Evolutionary conservation across 2,329 filamentous ascomycete species (phyloP).

Genomic region (Colletotrichum noveboracense): DNA sequence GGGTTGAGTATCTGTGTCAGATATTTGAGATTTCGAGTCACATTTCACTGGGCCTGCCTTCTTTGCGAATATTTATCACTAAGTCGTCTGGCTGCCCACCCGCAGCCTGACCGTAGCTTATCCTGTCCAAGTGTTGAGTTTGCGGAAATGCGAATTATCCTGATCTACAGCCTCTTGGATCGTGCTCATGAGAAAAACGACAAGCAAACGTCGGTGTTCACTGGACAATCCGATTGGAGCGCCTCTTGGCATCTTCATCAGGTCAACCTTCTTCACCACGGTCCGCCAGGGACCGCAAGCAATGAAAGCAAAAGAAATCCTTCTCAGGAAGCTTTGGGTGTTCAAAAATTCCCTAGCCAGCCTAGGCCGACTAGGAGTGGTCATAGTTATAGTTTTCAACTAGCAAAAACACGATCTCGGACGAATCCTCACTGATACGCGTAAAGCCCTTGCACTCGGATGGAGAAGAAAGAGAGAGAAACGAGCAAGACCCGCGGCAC

Average conservation of each 20-base stretch:
- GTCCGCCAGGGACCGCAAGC: conserved; percentile 42
- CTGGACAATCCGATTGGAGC: not conserved
- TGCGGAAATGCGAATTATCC: not conserved
- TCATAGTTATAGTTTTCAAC: conserved; percentile 85
- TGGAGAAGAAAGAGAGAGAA: conserved; percentile 49
- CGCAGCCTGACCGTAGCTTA: not conserved
- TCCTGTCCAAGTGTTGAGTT: not conserved
- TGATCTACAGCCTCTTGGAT: not conserved
- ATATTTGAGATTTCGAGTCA: not conserved
- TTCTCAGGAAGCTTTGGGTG: conserved; percentile 35
- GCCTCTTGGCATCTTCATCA: not conserved
- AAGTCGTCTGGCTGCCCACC: not conserved
- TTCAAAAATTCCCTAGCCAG: conserved; percentile 83
- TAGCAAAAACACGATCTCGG: conserved; percentile 89
- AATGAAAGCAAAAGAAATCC: conserved; percentile 52
- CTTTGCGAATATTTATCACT: not conserved
- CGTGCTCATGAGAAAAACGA: not conserved
- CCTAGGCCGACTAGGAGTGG: conserved; percentile 74
- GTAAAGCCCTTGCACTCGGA: conserved; percentile 79
- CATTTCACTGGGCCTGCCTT: not conserved
- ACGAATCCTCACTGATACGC: conserved; percentile 86
- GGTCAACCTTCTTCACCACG: conserved; percentile 56
- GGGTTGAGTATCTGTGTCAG: not conserved
- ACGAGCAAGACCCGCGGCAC: not conserved
- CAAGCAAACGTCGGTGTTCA: not conserved